Evolutionary conservation across 75 land plant species (phyloP).

Genomic region (Cryptomeria japonica): DNA sequence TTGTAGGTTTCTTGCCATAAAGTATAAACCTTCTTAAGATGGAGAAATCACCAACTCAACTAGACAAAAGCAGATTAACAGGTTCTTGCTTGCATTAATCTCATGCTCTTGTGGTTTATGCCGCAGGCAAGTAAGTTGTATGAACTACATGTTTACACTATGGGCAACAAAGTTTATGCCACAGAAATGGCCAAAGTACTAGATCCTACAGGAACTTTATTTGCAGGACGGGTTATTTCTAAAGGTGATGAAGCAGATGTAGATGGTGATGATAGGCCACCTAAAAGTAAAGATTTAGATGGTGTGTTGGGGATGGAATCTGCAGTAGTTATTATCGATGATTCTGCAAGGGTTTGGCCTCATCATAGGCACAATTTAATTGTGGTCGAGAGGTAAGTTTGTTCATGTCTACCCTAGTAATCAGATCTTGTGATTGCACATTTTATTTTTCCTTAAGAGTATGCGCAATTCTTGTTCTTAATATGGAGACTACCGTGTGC

Average conservation of each 20-base stretch:
- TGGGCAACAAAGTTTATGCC: conserved; percentile 99
- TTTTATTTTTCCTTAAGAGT: conserved; percentile 4
- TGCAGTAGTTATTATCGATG: conserved; percentile 98
- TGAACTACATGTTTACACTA: conserved; percentile 96
- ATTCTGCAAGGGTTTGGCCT: conserved; percentile 97
- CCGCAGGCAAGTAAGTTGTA: conserved; percentile 92
- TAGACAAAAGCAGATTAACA: neutral
- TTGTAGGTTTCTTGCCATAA: neutral
- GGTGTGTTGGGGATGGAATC: conserved; percentile 99
- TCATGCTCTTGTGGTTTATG: neutral
- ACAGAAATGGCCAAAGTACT: conserved; percentile 99
- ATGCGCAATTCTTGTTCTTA: neutral
- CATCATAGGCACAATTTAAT: conserved; percentile 93
- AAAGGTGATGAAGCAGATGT: conserved; percentile 89
- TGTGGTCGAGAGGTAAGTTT: conserved; percentile 80
- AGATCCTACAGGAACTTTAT: conserved; percentile 89
- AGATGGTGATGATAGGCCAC: conserved; percentile 77
- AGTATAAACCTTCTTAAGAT: neutral
- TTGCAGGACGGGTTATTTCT: conserved; percentile 95
- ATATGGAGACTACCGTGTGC: conserved; percentile 10
- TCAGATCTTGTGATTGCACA: neutral
- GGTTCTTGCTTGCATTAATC: conserved; percentile 1
- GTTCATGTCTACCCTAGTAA: neutral
- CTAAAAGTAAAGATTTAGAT: conserved; percentile 96
- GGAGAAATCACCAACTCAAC: neutral